These are phyloP conservation scores for Colletotrichum echinochloae DNA, from an alignment of 2,329 filamentous ascomycete species.

Conservation along the genomic window DNA sequence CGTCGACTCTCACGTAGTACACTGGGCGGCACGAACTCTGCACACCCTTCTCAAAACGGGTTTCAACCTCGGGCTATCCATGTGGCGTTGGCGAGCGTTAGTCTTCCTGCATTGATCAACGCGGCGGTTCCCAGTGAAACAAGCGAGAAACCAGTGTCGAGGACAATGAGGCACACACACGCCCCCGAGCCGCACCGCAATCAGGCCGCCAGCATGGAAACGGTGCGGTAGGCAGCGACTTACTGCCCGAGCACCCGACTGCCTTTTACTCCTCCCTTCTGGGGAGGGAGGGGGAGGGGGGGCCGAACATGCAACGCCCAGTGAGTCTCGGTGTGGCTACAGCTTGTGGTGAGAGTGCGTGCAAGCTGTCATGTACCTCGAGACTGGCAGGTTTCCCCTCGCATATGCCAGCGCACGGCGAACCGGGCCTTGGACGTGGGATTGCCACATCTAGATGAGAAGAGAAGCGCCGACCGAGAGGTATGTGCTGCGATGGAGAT, in stretches of 20 bases:
- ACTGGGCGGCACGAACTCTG: neutral
- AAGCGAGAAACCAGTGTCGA: conserved; percentile 8
- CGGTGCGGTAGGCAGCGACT: neutral
- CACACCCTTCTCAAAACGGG: conserved; percentile 15
- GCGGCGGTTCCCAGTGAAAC: conserved; percentile 33
- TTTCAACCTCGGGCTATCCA: conserved; percentile 17
- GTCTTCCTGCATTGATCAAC: conserved; percentile 22
- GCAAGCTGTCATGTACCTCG: conserved; percentile 37
- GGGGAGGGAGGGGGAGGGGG: too few relatives aligned
- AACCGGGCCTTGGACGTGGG: conserved; percentile 10
- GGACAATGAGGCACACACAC: conserved; percentile 29
- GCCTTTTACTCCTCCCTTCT: neutral
- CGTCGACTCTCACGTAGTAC: neutral
- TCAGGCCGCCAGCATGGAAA: conserved; percentile 9
- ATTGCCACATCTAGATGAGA: conserved; percentile 19
- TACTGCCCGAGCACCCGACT: conserved; percentile 1
- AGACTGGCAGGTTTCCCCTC: conserved; percentile 5
- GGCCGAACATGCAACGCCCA: conserved; percentile 31
- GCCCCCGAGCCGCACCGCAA: conserved; percentile 9
- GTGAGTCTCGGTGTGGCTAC: conserved; percentile 18
- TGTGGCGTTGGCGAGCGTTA: conserved; percentile 16
- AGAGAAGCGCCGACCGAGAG: conserved; percentile 10
- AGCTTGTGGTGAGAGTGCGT: conserved; percentile 12
- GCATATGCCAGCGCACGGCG: conserved; percentile 38
- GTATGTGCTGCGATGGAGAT: conserved; percentile 24